Evolutionary conservation across 345 rosid genomes (phyloP).

Genomic region (Sonneratia caseolaris): DNA sequence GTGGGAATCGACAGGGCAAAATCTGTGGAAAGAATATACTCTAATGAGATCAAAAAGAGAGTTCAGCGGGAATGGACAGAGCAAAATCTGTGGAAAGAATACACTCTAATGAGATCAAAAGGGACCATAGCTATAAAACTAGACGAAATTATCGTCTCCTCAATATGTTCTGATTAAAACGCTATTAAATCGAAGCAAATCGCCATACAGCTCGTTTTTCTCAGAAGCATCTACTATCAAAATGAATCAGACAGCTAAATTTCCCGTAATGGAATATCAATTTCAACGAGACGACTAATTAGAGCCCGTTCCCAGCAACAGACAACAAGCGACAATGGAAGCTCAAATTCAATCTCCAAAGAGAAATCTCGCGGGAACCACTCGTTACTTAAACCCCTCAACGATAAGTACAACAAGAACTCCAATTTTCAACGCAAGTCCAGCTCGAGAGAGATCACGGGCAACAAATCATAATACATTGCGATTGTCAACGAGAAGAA

Average conservation of each 20-base stretch:
- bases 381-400: background rate
- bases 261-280: background rate
- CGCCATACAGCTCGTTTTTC: background rate
- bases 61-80: too few relatives aligned
- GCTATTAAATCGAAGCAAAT: background rate
- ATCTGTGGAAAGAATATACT: conserved; percentile 23
- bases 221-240: background rate
- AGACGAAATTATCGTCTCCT: background rate
- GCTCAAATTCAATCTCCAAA: background rate
- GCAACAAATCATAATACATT: background rate
- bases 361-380: background rate
- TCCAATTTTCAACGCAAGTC: background rate
- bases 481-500: background rate
- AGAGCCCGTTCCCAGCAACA: background rate
- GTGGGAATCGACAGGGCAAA: conserved; percentile 42
- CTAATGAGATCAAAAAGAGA: background rate
- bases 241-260: background rate
- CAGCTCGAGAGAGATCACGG: background rate
- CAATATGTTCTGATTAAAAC: background rate
- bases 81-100: too few relatives aligned
- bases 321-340: background rate
- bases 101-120: background rate
- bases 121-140: background rate
- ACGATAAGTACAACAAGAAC: background rate
- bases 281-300: background rate